Evolutionary conservation across 2,329 filamentous ascomycete genomes (phyloP), one percentile per base, ranked within the genome.

Genomic region (Monilinia aucupariae): DNA sequence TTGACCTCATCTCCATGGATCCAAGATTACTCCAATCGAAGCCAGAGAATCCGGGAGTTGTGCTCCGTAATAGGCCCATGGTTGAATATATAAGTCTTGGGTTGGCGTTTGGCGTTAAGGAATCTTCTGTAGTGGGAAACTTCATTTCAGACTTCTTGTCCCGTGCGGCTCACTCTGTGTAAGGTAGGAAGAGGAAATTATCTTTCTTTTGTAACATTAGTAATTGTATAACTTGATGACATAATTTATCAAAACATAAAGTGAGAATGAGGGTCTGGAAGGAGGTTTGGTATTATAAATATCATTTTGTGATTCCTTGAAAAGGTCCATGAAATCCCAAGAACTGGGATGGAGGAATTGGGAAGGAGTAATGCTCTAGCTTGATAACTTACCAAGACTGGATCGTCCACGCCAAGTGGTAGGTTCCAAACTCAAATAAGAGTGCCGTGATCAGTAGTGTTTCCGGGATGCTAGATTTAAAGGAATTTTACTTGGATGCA

Each of bases 1-100:
- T 47, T 47, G 54, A 58, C 25, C 37, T 55, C 37, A 55, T n/a
- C 27, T 55, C 52, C n/a, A 55, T 20, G 20, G n/a, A 41, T 25
- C 34, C 54, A 34, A 58, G 27, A 22, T n/a, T 43, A 47, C n/a
- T 41, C 54, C 54, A 58, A 12, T 58, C 54, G 13, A 27, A 34
- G 30, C 27, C 54, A 58, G 54, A 37, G 43, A 25, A 37, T 25
- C 9, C 54, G 12, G 25, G 41, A 13, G 43, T n/a, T 12, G 27
- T 56, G n/a, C n/a, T n/a, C 41, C 22, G 53, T 32, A n/a, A 5
- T 17, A 47, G n/a, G 48, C 20, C 54, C 54, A 47, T 58, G 54
- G 41, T 25, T n/a, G 43, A 12, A 58, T 47, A 45, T 48, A 41
- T 47, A 4, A 47, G 41, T n/a, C 41, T 30, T 48, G 41, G n/a